phyloP scores from a whole-genome alignment of 106 monocot genomes.

The Dioscorea dumetorum region DNA sequence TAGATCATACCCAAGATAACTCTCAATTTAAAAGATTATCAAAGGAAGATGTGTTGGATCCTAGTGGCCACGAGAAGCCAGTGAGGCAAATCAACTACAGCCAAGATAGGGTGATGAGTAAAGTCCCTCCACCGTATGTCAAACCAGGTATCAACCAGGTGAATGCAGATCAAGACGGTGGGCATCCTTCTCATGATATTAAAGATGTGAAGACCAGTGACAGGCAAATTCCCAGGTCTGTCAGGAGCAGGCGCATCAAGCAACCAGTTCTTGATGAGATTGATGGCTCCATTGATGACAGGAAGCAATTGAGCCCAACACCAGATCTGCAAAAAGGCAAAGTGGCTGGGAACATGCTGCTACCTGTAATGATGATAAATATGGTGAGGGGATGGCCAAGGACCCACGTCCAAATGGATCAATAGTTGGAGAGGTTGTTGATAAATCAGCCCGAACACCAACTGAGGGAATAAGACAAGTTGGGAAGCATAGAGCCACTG shows the following conservation, averaged over 20 bases:
- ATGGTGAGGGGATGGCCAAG: neutral
- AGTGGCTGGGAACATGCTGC: neutral
- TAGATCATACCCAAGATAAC: neutral
- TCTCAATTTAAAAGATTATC: neutral
- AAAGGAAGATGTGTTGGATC: constrained; percentile 7
- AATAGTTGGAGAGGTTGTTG: neutral
- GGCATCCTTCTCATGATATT: too few species aligned
- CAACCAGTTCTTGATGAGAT: neutral
- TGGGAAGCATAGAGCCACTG: constrained; percentile 1
- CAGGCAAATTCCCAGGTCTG: constrained; percentile 35
- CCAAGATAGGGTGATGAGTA: constrained; percentile 12
- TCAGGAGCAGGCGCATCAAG: constrained; percentile 26
- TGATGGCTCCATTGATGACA: constrained; percentile 8
- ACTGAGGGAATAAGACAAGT: constrained; percentile 4
- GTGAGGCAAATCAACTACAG: constrained; percentile 2
- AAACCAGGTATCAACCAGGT: constrained; percentile 14
- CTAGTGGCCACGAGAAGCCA: constrained; percentile 2
- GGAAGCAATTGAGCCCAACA: neutral
- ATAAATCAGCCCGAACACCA: neutral
- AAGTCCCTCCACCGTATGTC: constrained; percentile 41
- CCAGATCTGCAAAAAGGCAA: neutral
- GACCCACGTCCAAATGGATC: neutral
- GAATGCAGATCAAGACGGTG: too few species aligned
- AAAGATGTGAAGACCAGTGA: neutral
- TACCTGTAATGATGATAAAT: neutral